These are phyloP conservation scores for Pseudogymnoascus verrucosus DNA, from an alignment of 2,329 filamentous ascomycete species.

Conservation along the genomic window DNA sequence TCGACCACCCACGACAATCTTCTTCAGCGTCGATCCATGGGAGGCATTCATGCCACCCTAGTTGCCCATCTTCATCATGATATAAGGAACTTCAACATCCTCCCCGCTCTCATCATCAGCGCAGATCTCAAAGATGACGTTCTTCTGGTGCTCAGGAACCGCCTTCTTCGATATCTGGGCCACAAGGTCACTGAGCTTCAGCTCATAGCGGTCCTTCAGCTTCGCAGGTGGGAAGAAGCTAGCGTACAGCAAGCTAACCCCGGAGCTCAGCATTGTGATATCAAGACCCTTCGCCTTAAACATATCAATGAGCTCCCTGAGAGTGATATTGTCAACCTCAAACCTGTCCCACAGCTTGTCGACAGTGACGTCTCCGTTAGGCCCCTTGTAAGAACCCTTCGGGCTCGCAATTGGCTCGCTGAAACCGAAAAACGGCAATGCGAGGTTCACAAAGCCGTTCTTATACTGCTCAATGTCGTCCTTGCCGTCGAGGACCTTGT, in stretches of 20 bases:
- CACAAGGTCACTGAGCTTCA: slow-evolving; percentile 84
- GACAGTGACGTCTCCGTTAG: slow-evolving; percentile 69
- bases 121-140: slow-evolving; percentile 93
- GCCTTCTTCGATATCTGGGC: slow-evolving; percentile 87
- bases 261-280: slow-evolving; percentile 93
- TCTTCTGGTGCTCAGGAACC: slow-evolving; percentile 84
- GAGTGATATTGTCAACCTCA: slow-evolving; percentile 76
- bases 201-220: slow-evolving; percentile 68
- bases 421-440: slow-evolving; percentile 95
- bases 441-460: slow-evolving; percentile 96
- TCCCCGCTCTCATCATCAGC: slow-evolving; percentile 82
- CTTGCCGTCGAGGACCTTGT: slow-evolving; percentile 95
- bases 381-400: slow-evolving; percentile 81
- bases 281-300: slow-evolving; percentile 75
- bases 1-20: background rate
- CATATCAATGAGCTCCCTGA: slow-evolving; percentile 72
- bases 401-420: slow-evolving; percentile 92
- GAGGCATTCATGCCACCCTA: slow-evolving; percentile 9
- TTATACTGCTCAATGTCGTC: slow-evolving; percentile 97
- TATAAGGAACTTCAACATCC: slow-evolving; percentile 94
- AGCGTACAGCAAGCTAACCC: slow-evolving; percentile 88
- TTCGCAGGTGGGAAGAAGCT: slow-evolving; percentile 76
- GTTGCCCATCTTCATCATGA: slow-evolving; percentile 63
- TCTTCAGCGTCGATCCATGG: background rate
- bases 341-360: slow-evolving; percentile 99